Conservation (phyloP, 2,329 filamentous ascomycete species). For the Xylaria digitata region DNA sequence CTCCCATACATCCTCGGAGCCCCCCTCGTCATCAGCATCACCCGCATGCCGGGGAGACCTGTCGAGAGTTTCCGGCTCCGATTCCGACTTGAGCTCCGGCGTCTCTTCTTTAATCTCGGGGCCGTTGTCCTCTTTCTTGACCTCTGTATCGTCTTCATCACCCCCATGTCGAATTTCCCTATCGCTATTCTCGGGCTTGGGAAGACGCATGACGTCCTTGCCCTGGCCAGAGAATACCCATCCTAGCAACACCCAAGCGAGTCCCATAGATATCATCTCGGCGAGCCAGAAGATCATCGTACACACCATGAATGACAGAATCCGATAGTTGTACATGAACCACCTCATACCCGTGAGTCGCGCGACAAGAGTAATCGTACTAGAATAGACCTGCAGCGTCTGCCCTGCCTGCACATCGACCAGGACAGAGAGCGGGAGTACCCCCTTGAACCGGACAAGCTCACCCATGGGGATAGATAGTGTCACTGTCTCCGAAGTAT, state of each 20-base stretch:
- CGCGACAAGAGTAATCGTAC: conserved; percentile 76
- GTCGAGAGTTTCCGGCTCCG: conserved; percentile 29
- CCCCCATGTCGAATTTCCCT: not conserved
- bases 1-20: conserved; percentile 41
- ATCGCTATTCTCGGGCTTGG: not conserved
- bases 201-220: not conserved
- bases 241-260: conserved; percentile 71
- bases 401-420: conserved; percentile 76
- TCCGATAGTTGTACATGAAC: conserved; percentile 86
- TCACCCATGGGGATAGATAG: conserved; percentile 80
- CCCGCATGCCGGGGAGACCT: conserved; percentile 31
- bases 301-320: conserved; percentile 75
- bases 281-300: conserved; percentile 79
- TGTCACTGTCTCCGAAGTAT: conserved; percentile 69
- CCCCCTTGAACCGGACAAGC: conserved; percentile 69
- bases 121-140: conserved; percentile 38
- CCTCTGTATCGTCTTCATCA: not conserved
- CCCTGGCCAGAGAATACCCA: conserved; percentile 49
- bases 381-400: conserved; percentile 80
- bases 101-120: conserved; percentile 43
- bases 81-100: conserved; percentile 26
- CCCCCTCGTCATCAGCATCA: conserved; percentile 48
- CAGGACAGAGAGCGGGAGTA: conserved; percentile 60
- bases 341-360: conserved; percentile 80
- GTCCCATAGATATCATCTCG: conserved; percentile 74